These are phyloP conservation scores for Suillus americanus DNA, from an alignment of 768 basidiomycete species.

Conservation along the genomic window DNA sequence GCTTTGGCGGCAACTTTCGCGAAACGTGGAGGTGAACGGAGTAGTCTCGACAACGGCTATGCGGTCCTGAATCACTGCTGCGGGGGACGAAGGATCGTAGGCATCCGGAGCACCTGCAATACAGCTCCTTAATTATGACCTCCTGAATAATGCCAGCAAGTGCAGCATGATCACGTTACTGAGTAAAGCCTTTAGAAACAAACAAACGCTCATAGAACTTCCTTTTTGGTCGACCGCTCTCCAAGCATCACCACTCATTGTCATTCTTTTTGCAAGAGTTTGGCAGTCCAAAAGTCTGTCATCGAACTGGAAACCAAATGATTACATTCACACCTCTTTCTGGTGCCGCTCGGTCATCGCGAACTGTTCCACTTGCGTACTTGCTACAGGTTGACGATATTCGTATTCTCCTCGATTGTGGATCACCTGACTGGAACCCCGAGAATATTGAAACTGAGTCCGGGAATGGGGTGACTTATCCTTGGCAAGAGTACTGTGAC, in stretches of 20 bases:
- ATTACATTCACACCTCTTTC: conserved; percentile 94
- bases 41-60: background rate
- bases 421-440: conserved; percentile 83
- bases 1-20: background rate
- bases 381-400: conserved; percentile 94
- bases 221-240: background rate
- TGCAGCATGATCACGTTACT: conserved; percentile 1
- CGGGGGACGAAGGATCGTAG: background rate
- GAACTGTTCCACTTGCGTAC: conserved; percentile 71
- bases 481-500: conserved; percentile 67
- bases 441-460: conserved; percentile 39
- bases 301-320: conserved; percentile 44
- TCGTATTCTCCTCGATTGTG: conserved; percentile 91
- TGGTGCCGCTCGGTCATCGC: conserved; percentile 71
- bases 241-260: too few species aligned
- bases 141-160: background rate
- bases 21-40: background rate
- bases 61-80: background rate
- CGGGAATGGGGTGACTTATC: conserved; percentile 34
- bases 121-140: too few species aligned
- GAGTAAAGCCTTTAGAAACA: conserved; percentile 9
- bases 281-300: background rate
- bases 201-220: conserved; percentile 6
- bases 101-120: too few species aligned
- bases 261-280: background rate